phyloP scores from a whole-genome alignment of 169 alveolate species.

The Eimeria necatrix region DNA sequence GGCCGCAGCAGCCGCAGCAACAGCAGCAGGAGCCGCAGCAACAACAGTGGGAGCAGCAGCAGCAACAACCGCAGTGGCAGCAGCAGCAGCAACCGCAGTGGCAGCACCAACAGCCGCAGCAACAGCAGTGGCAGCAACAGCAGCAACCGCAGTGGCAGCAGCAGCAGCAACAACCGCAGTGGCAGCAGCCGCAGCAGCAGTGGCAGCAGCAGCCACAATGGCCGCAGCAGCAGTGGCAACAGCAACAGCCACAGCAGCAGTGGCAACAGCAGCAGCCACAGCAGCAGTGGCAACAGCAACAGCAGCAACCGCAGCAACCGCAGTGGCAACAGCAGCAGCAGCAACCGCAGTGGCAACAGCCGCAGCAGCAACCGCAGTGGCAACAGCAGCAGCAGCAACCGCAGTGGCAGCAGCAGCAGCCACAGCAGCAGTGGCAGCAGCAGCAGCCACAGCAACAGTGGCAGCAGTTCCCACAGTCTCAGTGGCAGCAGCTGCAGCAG shows the following conservation, averaged over 20 bases:
- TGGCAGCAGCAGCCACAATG: not conserved
- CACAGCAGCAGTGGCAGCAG: not conserved
- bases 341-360: not conserved
- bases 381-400: not conserved
- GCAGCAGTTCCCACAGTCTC: not conserved
- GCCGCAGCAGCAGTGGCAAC: not conserved
- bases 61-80: not conserved
- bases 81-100: not conserved
- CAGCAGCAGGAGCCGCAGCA: slow-evolving; percentile 2
- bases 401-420: not conserved
- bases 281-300: slow-evolving; percentile 8
- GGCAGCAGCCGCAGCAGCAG: not conserved
- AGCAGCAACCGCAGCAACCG: not conserved
- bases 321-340: not conserved
- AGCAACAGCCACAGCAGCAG: not conserved
- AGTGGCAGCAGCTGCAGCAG: not conserved
- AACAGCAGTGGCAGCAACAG: not conserved
- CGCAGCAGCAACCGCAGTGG: not conserved
- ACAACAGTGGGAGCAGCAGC: slow-evolving; percentile 19
- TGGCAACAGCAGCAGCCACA: not conserved
- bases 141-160: slow-evolving; percentile 1
- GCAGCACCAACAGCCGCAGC: not conserved
- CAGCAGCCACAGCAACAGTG: not conserved
- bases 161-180: not conserved
- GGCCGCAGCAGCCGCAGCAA: slow-evolving; percentile 21